These are phyloP conservation scores for Incumbomyces delicatus DNA, from an alignment of 2,329 filamentous ascomycete genomes.

Conservation along the genomic window DNA sequence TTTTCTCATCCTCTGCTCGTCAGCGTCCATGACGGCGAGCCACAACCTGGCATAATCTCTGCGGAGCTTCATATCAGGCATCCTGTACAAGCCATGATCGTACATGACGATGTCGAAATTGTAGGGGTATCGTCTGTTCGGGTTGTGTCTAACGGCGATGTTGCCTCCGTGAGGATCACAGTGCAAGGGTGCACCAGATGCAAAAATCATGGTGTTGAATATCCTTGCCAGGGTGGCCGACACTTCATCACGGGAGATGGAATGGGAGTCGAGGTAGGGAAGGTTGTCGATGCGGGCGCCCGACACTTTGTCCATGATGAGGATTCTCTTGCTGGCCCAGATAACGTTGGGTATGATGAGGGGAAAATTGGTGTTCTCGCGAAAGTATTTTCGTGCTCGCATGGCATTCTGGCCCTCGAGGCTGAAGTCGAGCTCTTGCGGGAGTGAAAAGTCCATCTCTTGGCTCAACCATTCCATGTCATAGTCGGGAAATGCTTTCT, in stretches of 20 bases:
- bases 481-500: slow-evolving; percentile 92
- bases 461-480: slow-evolving; percentile 91
- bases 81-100: slow-evolving; percentile 91
- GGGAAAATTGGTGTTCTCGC: slow-evolving; percentile 61
- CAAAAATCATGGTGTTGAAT: slow-evolving; percentile 99
- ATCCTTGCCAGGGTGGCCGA: slow-evolving; percentile 81
- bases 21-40: slow-evolving; percentile 87
- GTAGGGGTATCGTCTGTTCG: slow-evolving; percentile 42
- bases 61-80: slow-evolving; percentile 69
- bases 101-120: slow-evolving; percentile 97
- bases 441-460: slow-evolving; percentile 85
- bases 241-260: slow-evolving; percentile 90
- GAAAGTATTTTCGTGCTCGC: slow-evolving; percentile 71
- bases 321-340: slow-evolving; percentile 77
- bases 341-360: slow-evolving; percentile 81
- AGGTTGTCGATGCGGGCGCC: slow-evolving; percentile 84
- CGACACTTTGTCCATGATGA: slow-evolving; percentile 91
- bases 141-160: slow-evolving; percentile 77
- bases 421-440: slow-evolving; percentile 82
- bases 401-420: slow-evolving; percentile 77
- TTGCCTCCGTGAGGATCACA: slow-evolving; percentile 97
- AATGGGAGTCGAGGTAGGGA: slow-evolving; percentile 70
- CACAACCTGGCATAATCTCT: slow-evolving; percentile 93
- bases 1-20: slow-evolving; percentile 74
- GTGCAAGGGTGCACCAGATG: slow-evolving; percentile 75